These are phyloP conservation scores for Boeremia exigua DNA, from an alignment of 2,329 filamentous ascomycete genomes.

Conservation along the genomic window DNA sequence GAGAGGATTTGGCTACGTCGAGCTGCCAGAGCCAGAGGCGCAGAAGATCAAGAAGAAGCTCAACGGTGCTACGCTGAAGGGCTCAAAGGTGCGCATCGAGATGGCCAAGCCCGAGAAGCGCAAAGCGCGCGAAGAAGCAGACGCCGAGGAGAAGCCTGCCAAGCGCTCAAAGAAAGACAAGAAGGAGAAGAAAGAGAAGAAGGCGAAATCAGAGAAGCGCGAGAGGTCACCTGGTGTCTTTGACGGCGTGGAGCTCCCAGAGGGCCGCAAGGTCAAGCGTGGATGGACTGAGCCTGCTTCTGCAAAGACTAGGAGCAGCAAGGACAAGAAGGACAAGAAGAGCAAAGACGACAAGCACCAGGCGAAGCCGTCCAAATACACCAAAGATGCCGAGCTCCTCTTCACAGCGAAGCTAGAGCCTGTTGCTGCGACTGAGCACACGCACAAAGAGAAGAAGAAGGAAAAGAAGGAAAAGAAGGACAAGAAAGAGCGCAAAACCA, in stretches of 20 bases:
- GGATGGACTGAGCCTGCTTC: slow-evolving; percentile 79
- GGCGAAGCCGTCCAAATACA: slow-evolving; percentile 76
- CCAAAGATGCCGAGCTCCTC: slow-evolving; percentile 78
- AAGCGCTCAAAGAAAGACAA: slow-evolving; percentile 53
- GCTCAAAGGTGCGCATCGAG: slow-evolving; percentile 83
- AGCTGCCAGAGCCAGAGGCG: slow-evolving; percentile 79
- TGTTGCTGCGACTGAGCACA: slow-evolving; percentile 43
- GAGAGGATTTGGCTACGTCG: slow-evolving; percentile 86
- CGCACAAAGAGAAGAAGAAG: slow-evolving; percentile 51
- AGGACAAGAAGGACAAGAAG: slow-evolving; percentile 60
- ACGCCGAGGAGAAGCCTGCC: slow-evolving; percentile 55
- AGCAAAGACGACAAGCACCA: slow-evolving; percentile 64
- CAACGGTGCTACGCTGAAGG: slow-evolving; percentile 83
- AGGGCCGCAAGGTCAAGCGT: slow-evolving; percentile 80
- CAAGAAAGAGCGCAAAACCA: slow-evolving; percentile 63
- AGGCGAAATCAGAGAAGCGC: slow-evolving; percentile 34
- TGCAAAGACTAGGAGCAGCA: slow-evolving; percentile 52
- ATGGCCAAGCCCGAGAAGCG: slow-evolving; percentile 72
- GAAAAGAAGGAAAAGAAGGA: slow-evolving; percentile 61
- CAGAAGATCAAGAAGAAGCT: slow-evolving; percentile 92
- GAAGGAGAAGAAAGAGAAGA: slow-evolving; percentile 43
- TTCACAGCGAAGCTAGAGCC: slow-evolving; percentile 80
- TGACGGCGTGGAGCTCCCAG: slow-evolving; percentile 74
- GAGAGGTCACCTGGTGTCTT: slow-evolving; percentile 59
- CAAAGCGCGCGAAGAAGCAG: slow-evolving; percentile 46